These are phyloP conservation scores for Trametes cingulata DNA, from an alignment of 768 basidiomycete genomes.

Conservation along the genomic window DNA sequence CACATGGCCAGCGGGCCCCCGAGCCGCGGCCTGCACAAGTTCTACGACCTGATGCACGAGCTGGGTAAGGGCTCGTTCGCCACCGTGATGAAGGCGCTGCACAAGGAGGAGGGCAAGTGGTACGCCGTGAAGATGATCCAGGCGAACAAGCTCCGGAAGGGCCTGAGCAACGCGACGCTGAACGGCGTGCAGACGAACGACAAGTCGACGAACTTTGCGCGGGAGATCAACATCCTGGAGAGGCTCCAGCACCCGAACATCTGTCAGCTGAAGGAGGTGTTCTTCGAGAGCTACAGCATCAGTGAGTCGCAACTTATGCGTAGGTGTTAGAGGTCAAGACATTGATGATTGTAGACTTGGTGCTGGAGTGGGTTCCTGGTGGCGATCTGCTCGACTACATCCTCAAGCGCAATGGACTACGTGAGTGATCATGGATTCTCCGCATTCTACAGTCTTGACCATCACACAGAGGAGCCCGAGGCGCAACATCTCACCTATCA, in stretches of 20 bases:
- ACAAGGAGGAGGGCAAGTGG: conserved; percentile 67
- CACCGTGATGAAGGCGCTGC: conserved; percentile 81
- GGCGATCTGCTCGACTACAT: conserved; percentile 89
- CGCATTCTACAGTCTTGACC: not conserved
- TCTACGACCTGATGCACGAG: conserved; percentile 67
- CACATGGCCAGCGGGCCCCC: conserved; percentile 55
- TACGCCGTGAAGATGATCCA: conserved; percentile 90
- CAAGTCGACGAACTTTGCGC: conserved; percentile 44
- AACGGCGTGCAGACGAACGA: conserved; percentile 7
- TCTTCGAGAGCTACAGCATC: conserved; percentile 60
- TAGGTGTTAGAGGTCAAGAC: conserved; percentile 32
- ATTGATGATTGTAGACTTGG: conserved; percentile 56
- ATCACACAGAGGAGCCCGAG: conserved; percentile 49
- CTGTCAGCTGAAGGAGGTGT: conserved; percentile 76
- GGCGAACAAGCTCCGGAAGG: conserved; percentile 43
- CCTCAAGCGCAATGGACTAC: conserved; percentile 54
- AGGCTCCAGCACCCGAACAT: conserved; percentile 79
- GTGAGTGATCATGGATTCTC: conserved; percentile 42
- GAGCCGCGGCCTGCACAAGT: conserved; percentile 55
- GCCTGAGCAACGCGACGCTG: conserved; percentile 11
- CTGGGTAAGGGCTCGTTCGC: conserved; percentile 93
- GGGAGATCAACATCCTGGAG: conserved; percentile 81
- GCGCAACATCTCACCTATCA: conserved; percentile 75
- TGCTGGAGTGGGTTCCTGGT: conserved; percentile 83
- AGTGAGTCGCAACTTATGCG: conserved; percentile 43